Conservation (phyloP, 768 basidiomycete genomes). For the Amanita rubescens region DNA sequence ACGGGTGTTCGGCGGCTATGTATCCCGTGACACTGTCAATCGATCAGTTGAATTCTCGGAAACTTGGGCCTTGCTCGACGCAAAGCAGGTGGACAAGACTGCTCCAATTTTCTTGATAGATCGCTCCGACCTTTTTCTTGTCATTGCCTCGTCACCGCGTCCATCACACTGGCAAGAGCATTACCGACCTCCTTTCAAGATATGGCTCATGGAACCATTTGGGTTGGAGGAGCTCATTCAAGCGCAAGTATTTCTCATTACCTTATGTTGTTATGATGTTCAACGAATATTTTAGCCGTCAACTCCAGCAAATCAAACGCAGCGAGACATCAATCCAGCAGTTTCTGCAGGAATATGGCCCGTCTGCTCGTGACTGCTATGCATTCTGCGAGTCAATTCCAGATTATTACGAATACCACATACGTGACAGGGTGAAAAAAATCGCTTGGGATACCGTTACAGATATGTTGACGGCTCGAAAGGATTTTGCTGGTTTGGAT, state of each 20-base stretch:
- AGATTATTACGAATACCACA: conserved; percentile 3
- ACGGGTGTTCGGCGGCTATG: not conserved
- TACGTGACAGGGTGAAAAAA: not conserved
- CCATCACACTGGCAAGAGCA: not conserved
- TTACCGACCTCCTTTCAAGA: conserved; percentile 3
- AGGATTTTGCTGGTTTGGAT: not conserved
- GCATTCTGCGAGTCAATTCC: conserved; percentile 3
- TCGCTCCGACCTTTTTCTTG: conserved; percentile 1
- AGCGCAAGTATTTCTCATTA: conserved; percentile 3
- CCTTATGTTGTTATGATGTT: conserved; percentile 3
- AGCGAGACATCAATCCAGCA: conserved; percentile 4
- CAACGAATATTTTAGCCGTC: conserved; percentile 6
- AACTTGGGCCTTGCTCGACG: not conserved
- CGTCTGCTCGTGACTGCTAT: conserved; percentile 4
- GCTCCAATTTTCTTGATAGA: conserved; percentile 3
- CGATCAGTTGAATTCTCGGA: not conserved
- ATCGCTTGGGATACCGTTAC: conserved; percentile 1
- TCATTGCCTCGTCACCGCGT: conserved; percentile 6
- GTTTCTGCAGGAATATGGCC: conserved; percentile 3
- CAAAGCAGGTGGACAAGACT: not conserved
- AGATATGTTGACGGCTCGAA: conserved; percentile 3
- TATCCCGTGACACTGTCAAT: not conserved
- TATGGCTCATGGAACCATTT: conserved; percentile 10
- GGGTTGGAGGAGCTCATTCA: conserved; percentile 9
- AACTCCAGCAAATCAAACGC: conserved; percentile 6